Evolutionary conservation across 2,329 filamentous ascomycete genomes (phyloP).

Genomic region (Venturia carpophila): DNA sequence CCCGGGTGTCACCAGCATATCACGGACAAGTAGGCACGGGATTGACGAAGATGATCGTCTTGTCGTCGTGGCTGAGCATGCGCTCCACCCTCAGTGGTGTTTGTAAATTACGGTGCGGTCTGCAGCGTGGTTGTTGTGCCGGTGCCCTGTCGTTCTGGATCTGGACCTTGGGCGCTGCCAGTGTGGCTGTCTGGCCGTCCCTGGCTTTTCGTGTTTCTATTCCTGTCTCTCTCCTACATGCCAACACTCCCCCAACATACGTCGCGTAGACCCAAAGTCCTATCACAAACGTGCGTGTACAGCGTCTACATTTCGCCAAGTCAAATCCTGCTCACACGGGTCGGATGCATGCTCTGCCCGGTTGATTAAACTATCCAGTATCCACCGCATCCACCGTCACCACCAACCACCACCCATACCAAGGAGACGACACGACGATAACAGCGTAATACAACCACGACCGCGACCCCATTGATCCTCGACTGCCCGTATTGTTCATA

Average conservation of each 20-base stretch:
- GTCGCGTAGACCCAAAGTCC: background rate
- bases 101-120: background rate
- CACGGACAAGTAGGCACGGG: background rate
- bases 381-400: background rate
- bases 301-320: slow-evolving; percentile 1
- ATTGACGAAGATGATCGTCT: background rate
- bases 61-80: background rate
- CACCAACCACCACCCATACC: background rate
- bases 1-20: background rate
- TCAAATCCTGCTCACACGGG: slow-evolving; percentile 2
- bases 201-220: background rate
- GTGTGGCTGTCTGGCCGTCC: background rate
- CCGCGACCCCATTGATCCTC: background rate
- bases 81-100: background rate
- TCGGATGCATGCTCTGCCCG: background rate
- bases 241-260: background rate
- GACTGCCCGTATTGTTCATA: background rate
- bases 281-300: background rate
- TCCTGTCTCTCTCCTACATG: background rate
- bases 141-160: background rate
- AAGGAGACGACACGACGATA: background rate
- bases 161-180: background rate
- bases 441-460: background rate
- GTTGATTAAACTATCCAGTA: background rate
- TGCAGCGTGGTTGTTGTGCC: background rate